Conservation (phyloP, 2,329 filamentous ascomycete species). For the Pseudocercospora cruenta region DNA sequence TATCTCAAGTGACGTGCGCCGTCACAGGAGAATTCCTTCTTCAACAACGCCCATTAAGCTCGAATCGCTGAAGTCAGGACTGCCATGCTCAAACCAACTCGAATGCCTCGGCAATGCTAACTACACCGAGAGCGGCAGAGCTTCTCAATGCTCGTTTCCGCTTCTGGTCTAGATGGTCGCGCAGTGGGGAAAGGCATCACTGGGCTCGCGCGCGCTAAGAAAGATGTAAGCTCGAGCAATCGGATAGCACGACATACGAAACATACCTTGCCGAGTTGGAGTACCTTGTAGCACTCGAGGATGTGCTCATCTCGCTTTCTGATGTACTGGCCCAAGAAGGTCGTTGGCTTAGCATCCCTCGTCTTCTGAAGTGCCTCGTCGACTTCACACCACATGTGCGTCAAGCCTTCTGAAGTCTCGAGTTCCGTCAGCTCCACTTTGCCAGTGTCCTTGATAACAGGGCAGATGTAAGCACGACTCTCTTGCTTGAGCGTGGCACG, state of each 20-base stretch:
- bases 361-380: slow-evolving; percentile 7
- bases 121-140: no score
- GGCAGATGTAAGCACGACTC: slow-evolving; percentile 10
- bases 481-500: slow-evolving; percentile 6
- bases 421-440: slow-evolving; percentile 8
- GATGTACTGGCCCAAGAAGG: neutral
- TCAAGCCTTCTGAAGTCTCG: slow-evolving; percentile 1
- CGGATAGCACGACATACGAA: no score
- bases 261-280: neutral
- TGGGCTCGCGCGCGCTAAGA: neutral
- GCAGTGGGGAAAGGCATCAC: no score
- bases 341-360: slow-evolving; percentile 9
- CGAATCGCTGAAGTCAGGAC: no score
- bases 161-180: no score
- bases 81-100: no score
- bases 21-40: neutral
- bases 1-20: neutral
- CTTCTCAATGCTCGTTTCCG: no score
- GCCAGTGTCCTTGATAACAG: slow-evolving; percentile 7
- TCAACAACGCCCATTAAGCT: neutral
- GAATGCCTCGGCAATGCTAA: no score
- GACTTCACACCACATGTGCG: neutral
- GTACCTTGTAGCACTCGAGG: neutral
- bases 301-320: slow-evolving; percentile 8
- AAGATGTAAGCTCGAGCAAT: neutral